A percentile compares a stretch with the other conserved stretches of the same genome.
These are phyloP conservation scores for Alternaria brassicae DNA, from an alignment of 2,329 filamentous ascomycete genomes.

Conservation along the genomic window DNA sequence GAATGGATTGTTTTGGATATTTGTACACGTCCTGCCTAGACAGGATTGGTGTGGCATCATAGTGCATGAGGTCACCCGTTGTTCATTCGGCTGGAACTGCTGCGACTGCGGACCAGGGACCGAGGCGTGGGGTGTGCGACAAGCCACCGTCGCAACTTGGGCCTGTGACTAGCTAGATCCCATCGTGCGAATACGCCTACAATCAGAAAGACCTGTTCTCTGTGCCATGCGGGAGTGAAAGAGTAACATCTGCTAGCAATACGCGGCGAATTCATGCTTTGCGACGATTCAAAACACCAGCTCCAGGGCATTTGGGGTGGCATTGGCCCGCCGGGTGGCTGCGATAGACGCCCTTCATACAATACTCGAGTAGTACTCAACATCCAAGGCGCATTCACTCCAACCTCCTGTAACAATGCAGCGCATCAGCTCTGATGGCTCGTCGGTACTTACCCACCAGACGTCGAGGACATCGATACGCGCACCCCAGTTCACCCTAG, in stretches of 20 bases:
- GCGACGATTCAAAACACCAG: slow-evolving; percentile 23
- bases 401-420: slow-evolving; percentile 35
- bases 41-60: slow-evolving; percentile 9
- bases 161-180: not conserved
- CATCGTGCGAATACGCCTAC: not conserved
- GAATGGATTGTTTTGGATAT: not conserved
- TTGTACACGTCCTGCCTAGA: not conserved
- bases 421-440: slow-evolving; percentile 49
- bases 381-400: not conserved
- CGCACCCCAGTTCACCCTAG: slow-evolving; percentile 78
- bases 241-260: not conserved
- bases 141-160: slow-evolving; percentile 33
- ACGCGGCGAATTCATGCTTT: slow-evolving; percentile 13
- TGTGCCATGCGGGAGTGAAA: not conserved
- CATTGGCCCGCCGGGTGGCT: slow-evolving; percentile 21
- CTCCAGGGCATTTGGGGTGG: slow-evolving; percentile 13
- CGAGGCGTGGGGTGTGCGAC: slow-evolving; percentile 33
- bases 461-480: slow-evolving; percentile 50
- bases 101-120: slow-evolving; percentile 20
- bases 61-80: slow-evolving; percentile 27
- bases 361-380: slow-evolving; percentile 6
- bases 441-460: slow-evolving; percentile 51
- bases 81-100: slow-evolving; percentile 21
- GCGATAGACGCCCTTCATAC: slow-evolving; percentile 17
- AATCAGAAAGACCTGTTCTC: not conserved